These are phyloP conservation scores for Candida namnaoensis DNA, from an alignment of 805 yeast genomes.

Conservation along the genomic window DNA sequence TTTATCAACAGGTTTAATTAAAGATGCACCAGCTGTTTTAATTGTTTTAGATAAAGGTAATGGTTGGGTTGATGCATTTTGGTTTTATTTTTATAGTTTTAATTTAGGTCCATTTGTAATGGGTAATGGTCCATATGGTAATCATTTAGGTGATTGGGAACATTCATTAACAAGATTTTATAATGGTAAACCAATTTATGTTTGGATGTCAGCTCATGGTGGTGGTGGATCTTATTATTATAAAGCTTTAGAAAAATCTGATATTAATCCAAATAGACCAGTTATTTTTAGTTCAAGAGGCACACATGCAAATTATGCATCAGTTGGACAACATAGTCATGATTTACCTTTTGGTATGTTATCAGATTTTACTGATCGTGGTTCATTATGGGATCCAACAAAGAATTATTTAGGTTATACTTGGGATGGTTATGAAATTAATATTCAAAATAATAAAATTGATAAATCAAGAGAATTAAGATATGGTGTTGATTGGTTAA, in stretches of 20 bases:
- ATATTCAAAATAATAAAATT: conserved; percentile 14
- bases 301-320: conserved; percentile 93
- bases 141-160: conserved; percentile 98
- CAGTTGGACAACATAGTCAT: conserved; percentile 94
- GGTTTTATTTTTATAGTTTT: conserved; percentile 94
- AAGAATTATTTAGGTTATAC: conserved; percentile 76
- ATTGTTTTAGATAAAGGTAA: conserved; percentile 88
- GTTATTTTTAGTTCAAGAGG: conserved; percentile 88
- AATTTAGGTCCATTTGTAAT: conserved; percentile 93
- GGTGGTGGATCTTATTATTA: conserved; percentile 89
- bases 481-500: conserved; percentile 51
- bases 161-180: conserved; percentile 82
- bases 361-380: conserved; percentile 90
- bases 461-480: conserved; percentile 16
- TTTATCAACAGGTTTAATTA: conserved; percentile 59
- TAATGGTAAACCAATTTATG: conserved; percentile 68
- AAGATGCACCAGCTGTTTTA: conserved; percentile 71
- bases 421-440: conserved; percentile 48
- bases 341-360: conserved; percentile 89
- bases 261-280: conserved; percentile 39
- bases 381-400: conserved; percentile 92
- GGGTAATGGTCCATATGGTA: conserved; percentile 97
- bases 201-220: conserved; percentile 98
- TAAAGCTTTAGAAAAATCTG: conserved; percentile 51
- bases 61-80: conserved; percentile 90